Base-by-base conservation (phyloP, 2,329 filamentous ascomycete genomes). In the Neopestalotiopsis sp. region DNA sequence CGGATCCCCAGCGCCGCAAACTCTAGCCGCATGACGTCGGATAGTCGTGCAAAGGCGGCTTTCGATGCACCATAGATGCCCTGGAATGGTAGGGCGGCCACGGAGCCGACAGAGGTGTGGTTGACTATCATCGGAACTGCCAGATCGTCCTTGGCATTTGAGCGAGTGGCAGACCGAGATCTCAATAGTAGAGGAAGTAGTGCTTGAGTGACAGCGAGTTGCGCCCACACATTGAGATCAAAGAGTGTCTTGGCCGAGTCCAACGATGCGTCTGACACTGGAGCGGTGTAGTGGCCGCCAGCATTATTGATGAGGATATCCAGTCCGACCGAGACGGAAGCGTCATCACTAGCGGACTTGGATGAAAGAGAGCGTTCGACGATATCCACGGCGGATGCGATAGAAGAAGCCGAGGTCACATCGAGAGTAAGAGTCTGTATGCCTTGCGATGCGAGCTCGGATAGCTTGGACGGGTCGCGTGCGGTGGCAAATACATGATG, bases 21-120 rank as follows among this genome's bases (percentile, higher is more conserved):
- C 69, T 80, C 79, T n/a, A 79, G 68, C 9, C 78, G 76, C 52
- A 80, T 70, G 10, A 74, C 73, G 17, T 78, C 76, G 12, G 72
- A 71, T 40, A 78, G 72, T 65, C 71, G 73, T 7, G 72, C 70
- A 12, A 76, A 20, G 4, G 79, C 78, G 17, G 74, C 74, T 66
- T 80, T 80, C 34, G 75, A 74, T 12, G 69, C 67, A 52, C 58
- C 68, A 69, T 74, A 76, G 34, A 74, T 45, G 34, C 72, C 69
- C 67, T 69, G 60, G 17, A 64, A 64, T 3, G 71, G 68, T 6
- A 69, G 5, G 17, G 64, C 65, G 6, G 38, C 58, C 12, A 68
- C 28, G 17, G 68, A 69, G n/a, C 67, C 67, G 0, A 76, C 67
- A 1, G 74, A 75, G 4, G 74, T 74, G 62, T 75, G 74, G 42